Base-by-base conservation (phyloP, 2,329 filamentous ascomycete species). In the Diaporthe sp. region DNA sequence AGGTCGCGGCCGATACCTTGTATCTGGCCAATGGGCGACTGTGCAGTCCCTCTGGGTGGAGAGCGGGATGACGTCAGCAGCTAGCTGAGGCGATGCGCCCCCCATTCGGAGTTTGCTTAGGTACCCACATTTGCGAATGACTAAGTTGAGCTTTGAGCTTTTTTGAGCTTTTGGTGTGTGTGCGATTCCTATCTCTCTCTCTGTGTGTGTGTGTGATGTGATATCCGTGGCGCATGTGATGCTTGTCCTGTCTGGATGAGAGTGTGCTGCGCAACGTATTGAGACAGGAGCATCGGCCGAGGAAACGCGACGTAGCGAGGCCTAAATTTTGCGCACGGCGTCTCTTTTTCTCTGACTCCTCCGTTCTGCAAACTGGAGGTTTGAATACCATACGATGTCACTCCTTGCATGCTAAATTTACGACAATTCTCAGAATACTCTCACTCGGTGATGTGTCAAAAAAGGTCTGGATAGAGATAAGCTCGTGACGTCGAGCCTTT, bases 31-130 rank as follows among this genome's bases (percentile, higher is more conserved):
- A 75, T 75, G 54, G 73, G 40, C 61, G 25, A 22, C 33, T 5
- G 33, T 19, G 52, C 6, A n/a, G 33, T 73, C 33, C 57, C 69
- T 54, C 57, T 19, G 25, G 60, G 58, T 61, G 38, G 58, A 38
- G 55, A 45, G 33, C 57, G 19, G n/a, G 55, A 70, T 75, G 74
- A 75, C 61, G 66, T 75, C 74, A 75, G 45, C 74, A 73, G 38
- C 2, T 13, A 25, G n/a, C 54, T 17, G 30, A 9, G 25, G 54
- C 33, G 12, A 28, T 4, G 28, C 40, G 13, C 8, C 58, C 54
- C 30, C 58, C 17, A 4, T 22, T 33, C 15, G 35, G 33, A 50
- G 40, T 57, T 67, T 67, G 40, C 42, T 52, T 40, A 69, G 61
- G 61, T 66, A 61, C 64, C 74, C 74, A 75, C 74, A 54, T 71